phyloP scores from a whole-genome alignment of 768 basidiomycete genomes.

The Hericium rajendrae region DNA sequence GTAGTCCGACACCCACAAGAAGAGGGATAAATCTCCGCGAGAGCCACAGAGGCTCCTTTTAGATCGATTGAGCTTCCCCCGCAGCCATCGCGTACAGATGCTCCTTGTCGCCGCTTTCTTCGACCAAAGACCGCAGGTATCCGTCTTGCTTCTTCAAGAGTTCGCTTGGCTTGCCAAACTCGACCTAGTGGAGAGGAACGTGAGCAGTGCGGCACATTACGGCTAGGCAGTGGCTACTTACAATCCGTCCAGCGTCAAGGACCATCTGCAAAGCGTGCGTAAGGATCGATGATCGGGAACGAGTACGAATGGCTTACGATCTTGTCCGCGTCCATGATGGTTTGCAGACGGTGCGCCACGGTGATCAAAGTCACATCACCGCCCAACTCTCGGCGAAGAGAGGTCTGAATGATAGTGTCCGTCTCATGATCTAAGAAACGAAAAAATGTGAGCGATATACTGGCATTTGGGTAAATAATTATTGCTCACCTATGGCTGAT shows the following conservation, averaged over 20 bases:
- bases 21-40: too few relatives aligned
- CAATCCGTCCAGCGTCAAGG: conserved; percentile 31
- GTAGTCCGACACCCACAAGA: too few relatives aligned
- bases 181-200: conserved; percentile 18
- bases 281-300: background rate
- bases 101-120: conserved; percentile 31
- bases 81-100: conserved; percentile 22
- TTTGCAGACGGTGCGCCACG: conserved; percentile 49
- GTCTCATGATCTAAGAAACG: conserved; percentile 40
- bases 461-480: background rate
- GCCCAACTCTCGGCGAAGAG: conserved; percentile 37
- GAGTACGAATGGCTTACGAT: conserved; percentile 27
- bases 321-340: conserved; percentile 54
- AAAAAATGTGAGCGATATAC: background rate
- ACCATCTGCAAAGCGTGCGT: conserved; percentile 25
- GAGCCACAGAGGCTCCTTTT: background rate
- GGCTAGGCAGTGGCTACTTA: conserved; percentile 14
- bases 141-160: conserved; percentile 30
- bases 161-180: conserved; percentile 36
- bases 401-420: conserved; percentile 46
- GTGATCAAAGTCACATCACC: conserved; percentile 42
- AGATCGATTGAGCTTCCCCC: background rate
- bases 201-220: background rate
- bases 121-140: conserved; percentile 26
- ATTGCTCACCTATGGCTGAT: background rate